phyloP scores from a whole-genome alignment of 257 asterid genomes.

The Solanum rostratum region DNA sequence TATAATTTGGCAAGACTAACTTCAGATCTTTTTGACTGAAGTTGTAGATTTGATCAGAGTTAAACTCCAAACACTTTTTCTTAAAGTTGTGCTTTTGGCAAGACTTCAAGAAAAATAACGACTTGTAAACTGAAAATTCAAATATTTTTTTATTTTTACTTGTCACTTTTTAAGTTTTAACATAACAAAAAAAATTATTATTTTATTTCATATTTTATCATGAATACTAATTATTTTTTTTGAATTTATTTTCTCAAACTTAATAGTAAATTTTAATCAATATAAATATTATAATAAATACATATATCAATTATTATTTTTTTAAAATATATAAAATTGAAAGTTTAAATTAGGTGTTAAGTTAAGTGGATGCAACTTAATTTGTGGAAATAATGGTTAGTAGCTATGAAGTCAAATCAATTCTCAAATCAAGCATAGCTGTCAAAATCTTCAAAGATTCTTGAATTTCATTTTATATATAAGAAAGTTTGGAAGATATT shows the following conservation, averaged over 20 bases:
- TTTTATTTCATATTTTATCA: too few species aligned
- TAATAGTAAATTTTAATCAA: too few species aligned
- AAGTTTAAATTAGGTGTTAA: too few species aligned
- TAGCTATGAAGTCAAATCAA: background rate
- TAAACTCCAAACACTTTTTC: too few species aligned
- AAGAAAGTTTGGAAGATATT: background rate
- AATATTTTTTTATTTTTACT: too few species aligned
- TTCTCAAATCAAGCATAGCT: background rate
- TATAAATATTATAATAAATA: too few species aligned
- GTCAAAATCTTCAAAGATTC: background rate
- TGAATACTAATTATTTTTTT: too few species aligned
- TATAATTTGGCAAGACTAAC: background rate
- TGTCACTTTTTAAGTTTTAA: too few species aligned
- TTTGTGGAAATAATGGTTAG: background rate
- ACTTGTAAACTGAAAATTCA: background rate
- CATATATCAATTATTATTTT: too few species aligned
- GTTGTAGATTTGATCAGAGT: background rate
- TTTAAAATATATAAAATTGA: too few species aligned
- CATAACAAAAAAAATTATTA: background rate
- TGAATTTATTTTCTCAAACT: too few species aligned
- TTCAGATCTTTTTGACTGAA: too few species aligned
- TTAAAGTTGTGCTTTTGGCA: background rate
- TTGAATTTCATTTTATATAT: background rate
- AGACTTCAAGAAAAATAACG: background rate
- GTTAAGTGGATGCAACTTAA: background rate